A percentile compares a stretch with the other conserved stretches of the same genome.
Conservation (phyloP, 1,284 basidiomycete genomes). For the Apiotrichum montevideense region DNA sequence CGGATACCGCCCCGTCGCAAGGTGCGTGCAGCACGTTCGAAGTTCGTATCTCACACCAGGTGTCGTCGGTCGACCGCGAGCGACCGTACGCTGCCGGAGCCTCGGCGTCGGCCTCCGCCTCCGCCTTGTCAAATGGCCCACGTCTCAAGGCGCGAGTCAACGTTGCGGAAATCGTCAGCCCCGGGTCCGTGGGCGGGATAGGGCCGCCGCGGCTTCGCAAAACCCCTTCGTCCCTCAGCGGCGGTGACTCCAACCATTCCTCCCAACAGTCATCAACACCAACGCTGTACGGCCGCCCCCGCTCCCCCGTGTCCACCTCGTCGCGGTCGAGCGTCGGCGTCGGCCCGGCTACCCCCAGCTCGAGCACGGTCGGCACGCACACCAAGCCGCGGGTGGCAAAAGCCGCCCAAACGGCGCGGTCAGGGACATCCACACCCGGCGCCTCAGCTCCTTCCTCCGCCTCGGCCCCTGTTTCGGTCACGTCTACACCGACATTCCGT, state of each 20-base stretch:
- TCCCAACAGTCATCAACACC: neutral
- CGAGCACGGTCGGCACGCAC: neutral
- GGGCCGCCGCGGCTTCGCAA: neutral
- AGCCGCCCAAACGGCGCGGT: neutral
- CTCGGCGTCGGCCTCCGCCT: constrained; percentile 9
- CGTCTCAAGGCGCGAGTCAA: constrained; percentile 23
- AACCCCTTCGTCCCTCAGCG: constrained; percentile 3
- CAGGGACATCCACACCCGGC: neutral
- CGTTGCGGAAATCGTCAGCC: constrained; percentile 10
- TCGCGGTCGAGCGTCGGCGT: constrained; percentile 5
- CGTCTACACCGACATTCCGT: neutral
- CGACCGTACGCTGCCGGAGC: constrained; percentile 1
- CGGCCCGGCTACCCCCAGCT: neutral
- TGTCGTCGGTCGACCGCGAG: neutral
- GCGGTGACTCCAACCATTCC: neutral
- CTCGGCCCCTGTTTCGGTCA: neutral
- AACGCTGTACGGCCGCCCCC: neutral
- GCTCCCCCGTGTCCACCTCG: constrained; percentile 1
- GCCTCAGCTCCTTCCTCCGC: neutral
- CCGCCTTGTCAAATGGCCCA: constrained; percentile 11
- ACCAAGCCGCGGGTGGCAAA: constrained; percentile 4
- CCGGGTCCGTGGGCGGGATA: neutral
- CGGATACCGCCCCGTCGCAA: neutral
- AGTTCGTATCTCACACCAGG: no score
- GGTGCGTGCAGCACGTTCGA: neutral